Percentiles rank a stretch among this genome's conserved stretches.
phyloP scores from a whole-genome alignment of 78 protist genomes.

The Speleostelium caveatum region DNA sequence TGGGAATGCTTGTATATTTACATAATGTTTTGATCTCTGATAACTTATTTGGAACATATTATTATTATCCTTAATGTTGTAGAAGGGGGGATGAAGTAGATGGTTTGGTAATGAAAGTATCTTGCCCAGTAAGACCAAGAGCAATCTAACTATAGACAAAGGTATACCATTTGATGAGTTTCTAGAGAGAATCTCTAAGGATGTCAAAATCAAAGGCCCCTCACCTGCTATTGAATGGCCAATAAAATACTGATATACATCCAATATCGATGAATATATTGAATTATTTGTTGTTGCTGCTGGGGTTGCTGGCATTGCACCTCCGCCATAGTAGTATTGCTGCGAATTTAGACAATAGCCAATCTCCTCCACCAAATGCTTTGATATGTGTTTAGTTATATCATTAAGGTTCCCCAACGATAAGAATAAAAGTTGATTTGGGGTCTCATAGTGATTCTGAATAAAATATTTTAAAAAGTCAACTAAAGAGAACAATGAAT shows the following conservation, averaged over 20 bases:
- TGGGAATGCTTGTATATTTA: background rate
- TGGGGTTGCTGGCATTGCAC: background rate
- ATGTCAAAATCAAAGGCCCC: slow-evolving; percentile 34
- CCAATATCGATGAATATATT: background rate
- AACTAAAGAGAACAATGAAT: slow-evolving; percentile 33
- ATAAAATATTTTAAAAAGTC: slow-evolving; percentile 53
- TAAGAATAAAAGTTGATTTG: slow-evolving; percentile 8
- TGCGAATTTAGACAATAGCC: background rate
- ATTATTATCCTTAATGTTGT: background rate
- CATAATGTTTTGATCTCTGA: slow-evolving; percentile 9
- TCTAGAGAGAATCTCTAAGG: slow-evolving; percentile 59
- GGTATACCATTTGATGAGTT: slow-evolving; percentile 40
- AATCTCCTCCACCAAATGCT: slow-evolving; percentile 44
- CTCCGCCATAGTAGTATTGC: background rate
- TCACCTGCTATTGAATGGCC: slow-evolving; percentile 48
- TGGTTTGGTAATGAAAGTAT: slow-evolving; percentile 4
- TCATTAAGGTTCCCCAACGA: slow-evolving; percentile 31
- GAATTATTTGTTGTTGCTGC: background rate
- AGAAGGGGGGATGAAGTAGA: background rate
- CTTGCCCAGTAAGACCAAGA: background rate
- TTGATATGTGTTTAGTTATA: slow-evolving; percentile 26
- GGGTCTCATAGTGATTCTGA: background rate
- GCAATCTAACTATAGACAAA: slow-evolving; percentile 18
- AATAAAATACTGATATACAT: slow-evolving; percentile 24
- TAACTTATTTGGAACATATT: background rate